Evolutionary conservation across 345 rosid species (phyloP), one percentile per base, ranked within the genome.

Genomic region (Turritis glabra): DNA sequence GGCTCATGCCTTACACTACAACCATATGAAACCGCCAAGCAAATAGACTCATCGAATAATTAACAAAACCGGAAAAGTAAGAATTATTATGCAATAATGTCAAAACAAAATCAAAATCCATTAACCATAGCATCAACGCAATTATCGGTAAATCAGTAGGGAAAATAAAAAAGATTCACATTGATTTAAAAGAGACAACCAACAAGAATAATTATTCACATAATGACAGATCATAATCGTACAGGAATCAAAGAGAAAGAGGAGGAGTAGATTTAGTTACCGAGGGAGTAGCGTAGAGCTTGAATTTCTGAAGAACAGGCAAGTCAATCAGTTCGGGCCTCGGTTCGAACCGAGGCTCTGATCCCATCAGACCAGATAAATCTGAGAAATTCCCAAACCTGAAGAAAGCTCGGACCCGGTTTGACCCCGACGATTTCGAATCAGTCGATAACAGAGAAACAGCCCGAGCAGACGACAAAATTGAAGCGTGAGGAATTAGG

Each of bases 251-350:
- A 55, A 40, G 18, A 33, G 67, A 47, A 5, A 7, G 29, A 41
- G 18, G 61, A 26, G 32, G 5, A 5, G 0, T 22, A 21, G 26
- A 18, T 46, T 13, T 23, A 3, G 29, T 23, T 69, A 94, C 98
- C 90, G 91, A 87, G 66, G 72, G 85, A 81, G 98, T 94, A 74
- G 80, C 88, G 59, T 88, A 91, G 72, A 94, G 95, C 66, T 82
- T 80, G 84, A 90, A 90, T 78, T 87, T 94, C 79, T 88, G 90
- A 83, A 94, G 83, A 77, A 77, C 73, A 27, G 82, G 86, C 37
- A 75, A 63, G 41, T 81, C 71, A 74, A 55, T 74, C 18, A 57
- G 74, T 60, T 71, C 73, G 4, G 71, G 83, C 61, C 59, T 40
- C 12, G 59, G 77, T 35, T 59, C 72, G 25, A 71, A 59, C 84